Base-by-base conservation (phyloP, 192 early-diverging fungal species). In the Coemansia sp. region DNA sequence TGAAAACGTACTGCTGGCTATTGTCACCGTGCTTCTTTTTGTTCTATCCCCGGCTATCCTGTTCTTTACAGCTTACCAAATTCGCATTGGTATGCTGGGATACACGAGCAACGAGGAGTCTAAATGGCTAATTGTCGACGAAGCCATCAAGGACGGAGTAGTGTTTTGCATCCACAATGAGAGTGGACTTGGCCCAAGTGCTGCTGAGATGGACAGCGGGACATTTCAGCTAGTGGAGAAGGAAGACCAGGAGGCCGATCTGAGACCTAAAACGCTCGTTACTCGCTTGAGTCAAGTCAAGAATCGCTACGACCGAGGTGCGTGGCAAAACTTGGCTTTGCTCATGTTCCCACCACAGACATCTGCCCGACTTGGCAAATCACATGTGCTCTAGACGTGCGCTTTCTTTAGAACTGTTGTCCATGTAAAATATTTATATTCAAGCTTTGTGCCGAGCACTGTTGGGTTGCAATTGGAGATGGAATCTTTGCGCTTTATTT, bases 41-140 rank as follows among this genome's bases (percentile, higher is more conserved):
- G 55, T 80, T 3, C 22, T 80, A 60, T 38, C 77, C 7, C 77
- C 77, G 24, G 66, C 70, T 3, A 70, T 80, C 18, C 58, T 33
- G 24, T 26, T 74, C 26, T 80, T 80, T 37, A 40, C 62, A 2
- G 67, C 55, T 8, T 74, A 74, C 57, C 77, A 80, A 50, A 41
- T 80, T 53, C 65, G 72, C n/a, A 80, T 80, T 59, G 44, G 53
- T 29, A 60, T 60, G 58, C 63, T 69, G 38, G 77, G 77, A 3
- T 74, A 73, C 59, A 80, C 77, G 14, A 67, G 52, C 60, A 80
- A 80, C 52, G 77, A 80, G 64, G 70, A 73, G 61, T 18, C 60
- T 22, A 80, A 80, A 67, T 80, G 77, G 77, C 53, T 70, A 18
- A 80, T 62, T 19, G 58, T 80, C 34, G 63, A 55, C 15, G 68